phyloP scores from a whole-genome alignment of 176 grass and related monocot species.

The Oryza punctata region DNA sequence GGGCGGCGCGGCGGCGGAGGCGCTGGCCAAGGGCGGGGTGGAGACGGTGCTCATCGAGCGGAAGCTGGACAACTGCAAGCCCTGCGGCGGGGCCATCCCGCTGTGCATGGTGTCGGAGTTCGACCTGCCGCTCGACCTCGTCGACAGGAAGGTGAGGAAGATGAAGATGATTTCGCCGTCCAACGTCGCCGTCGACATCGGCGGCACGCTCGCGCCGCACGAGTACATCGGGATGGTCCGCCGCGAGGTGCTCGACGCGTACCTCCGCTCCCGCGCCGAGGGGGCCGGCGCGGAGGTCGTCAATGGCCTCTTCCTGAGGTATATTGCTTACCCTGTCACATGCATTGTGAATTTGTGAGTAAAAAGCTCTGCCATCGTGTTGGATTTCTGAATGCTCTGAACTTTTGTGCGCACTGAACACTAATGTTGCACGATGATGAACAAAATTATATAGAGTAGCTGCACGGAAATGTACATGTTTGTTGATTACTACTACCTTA shows the following conservation, averaged over 20 bases:
- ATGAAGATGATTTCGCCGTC: constrained; percentile 99
- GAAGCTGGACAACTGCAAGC: constrained; percentile 99
- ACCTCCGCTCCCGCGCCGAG: constrained; percentile 68
- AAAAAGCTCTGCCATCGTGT: not conserved
- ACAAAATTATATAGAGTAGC: not conserved
- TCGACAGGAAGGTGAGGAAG: constrained; percentile 84
- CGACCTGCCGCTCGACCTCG: constrained; percentile 84
- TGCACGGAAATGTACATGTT: not conserved
- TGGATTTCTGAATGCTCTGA: not conserved
- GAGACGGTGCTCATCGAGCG: constrained; percentile 95
- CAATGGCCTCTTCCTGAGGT: constrained; percentile 92
- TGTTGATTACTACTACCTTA: not conserved
- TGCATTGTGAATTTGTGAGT: not conserved
- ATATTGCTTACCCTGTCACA: not conserved
- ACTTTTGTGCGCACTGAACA: not conserved
- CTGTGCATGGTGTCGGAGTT: constrained; percentile 99
- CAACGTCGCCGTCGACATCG: constrained; percentile 97
- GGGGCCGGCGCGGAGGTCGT: constrained; percentile 71
- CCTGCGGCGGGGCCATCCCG: constrained; percentile 94
- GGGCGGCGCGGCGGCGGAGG: constrained; percentile 79
- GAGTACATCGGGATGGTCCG: constrained; percentile 98
- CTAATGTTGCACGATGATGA: not conserved
- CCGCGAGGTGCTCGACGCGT: constrained; percentile 92
- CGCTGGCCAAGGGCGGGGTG: constrained; percentile 89
- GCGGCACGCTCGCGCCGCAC: constrained; percentile 72